These are phyloP conservation scores for Fennellomyces sp. DNA, from an alignment of 371 early-diverging fungal species.

Conservation along the genomic window DNA sequence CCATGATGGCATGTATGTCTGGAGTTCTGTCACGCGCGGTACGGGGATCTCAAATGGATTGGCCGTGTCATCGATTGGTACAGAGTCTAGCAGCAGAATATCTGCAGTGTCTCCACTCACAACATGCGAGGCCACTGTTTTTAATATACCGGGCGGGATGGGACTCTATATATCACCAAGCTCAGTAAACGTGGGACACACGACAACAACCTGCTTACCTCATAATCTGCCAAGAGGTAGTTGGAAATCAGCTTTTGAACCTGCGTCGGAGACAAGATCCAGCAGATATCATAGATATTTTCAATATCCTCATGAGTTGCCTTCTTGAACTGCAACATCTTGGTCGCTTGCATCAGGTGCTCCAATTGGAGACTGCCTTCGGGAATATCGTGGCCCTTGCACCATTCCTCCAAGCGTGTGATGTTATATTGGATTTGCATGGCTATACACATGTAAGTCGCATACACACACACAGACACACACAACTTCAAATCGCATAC, in stretches of 20 bases:
- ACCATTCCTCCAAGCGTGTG: constrained; percentile 94
- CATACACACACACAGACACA: background rate
- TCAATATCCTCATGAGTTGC: constrained; percentile 77
- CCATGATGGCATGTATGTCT: constrained; percentile 65
- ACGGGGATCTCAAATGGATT: constrained; percentile 63
- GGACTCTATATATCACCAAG: constrained; percentile 54
- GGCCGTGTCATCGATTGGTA: constrained; percentile 74
- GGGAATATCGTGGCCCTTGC: constrained; percentile 81
- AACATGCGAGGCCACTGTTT: constrained; percentile 87
- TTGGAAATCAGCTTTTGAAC: constrained; percentile 88
- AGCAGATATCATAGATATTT: constrained; percentile 92
- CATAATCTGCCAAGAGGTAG: constrained; percentile 77
- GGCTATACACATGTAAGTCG: constrained; percentile 9
- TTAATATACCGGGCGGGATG: constrained; percentile 86
- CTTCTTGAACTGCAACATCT: constrained; percentile 89
- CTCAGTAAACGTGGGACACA: background rate
- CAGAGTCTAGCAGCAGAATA: constrained; percentile 84
- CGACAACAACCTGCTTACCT: constrained; percentile 32
- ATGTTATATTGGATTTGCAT: constrained; percentile 98
- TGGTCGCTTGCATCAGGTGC: constrained; percentile 89
- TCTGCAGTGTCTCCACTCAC: constrained; percentile 88
- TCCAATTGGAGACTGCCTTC: constrained; percentile 88
- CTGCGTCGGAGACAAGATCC: constrained; percentile 87
- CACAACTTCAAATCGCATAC: constrained; percentile 37
- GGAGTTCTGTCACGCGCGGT: constrained; percentile 53